phyloP scores from a whole-genome alignment of 306 rosid genomes.

The Vigna radiata region DNA sequence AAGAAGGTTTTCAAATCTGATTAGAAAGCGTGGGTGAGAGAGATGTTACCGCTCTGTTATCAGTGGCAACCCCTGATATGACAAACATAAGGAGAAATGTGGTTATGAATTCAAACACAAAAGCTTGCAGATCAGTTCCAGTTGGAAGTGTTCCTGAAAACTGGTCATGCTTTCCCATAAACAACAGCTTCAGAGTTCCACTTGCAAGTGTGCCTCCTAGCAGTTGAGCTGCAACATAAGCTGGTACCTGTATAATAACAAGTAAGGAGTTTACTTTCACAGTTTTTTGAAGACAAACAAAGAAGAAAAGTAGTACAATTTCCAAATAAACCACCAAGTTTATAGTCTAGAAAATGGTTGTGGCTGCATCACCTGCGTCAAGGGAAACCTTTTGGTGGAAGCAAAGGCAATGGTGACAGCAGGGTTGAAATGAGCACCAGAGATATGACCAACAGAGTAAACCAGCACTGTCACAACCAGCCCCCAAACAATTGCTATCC shows the following conservation, averaged over 20 bases:
- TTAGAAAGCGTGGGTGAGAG: neutral
- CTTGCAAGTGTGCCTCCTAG: constrained; percentile 77
- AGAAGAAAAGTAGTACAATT: neutral
- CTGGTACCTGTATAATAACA: constrained; percentile 59
- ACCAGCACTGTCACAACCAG: constrained; percentile 64
- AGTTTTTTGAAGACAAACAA: neutral
- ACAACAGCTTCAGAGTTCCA: constrained; percentile 74
- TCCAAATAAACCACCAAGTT: no score
- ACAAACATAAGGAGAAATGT: constrained; percentile 85
- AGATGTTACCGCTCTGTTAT: constrained; percentile 72
- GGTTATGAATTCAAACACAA: constrained; percentile 80
- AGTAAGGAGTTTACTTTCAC: neutral
- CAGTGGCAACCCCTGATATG: constrained; percentile 82
- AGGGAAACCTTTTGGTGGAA: constrained; percentile 62
- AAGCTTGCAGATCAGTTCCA: constrained; percentile 67
- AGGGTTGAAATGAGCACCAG: constrained; percentile 92
- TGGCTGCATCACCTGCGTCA: constrained; percentile 57
- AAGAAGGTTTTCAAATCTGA: no score
- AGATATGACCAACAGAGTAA: constrained; percentile 83
- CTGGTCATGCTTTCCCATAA: constrained; percentile 50
- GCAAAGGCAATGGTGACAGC: constrained; percentile 93
- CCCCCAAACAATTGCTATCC: constrained; percentile 79
- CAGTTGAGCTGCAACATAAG: constrained; percentile 67
- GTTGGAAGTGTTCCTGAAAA: constrained; percentile 70
- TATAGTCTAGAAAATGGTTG: neutral